Percentiles rank a stretch among this genome's conserved stretches.
These are phyloP conservation scores for Syzygium aqueum DNA, from an alignment of 345 rosid species.

Conservation along the genomic window DNA sequence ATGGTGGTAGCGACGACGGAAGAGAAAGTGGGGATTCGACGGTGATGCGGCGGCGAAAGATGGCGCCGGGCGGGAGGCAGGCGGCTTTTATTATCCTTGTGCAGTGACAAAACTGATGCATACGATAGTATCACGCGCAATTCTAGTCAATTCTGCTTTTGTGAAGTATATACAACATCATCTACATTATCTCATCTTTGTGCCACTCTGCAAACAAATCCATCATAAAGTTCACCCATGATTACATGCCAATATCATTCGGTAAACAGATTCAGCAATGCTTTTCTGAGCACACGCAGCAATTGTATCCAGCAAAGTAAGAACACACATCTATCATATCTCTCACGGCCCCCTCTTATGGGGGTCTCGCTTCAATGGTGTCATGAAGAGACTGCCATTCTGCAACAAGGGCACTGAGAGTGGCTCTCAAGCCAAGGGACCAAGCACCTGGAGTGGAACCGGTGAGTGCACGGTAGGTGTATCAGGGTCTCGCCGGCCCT, in stretches of 20 bases:
- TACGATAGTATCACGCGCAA: background rate
- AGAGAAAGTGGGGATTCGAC: background rate
- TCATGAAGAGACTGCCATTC: slow-evolving; percentile 24
- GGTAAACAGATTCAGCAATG: background rate
- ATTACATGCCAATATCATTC: background rate
- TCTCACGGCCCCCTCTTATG: background rate
- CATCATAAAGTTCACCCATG: background rate
- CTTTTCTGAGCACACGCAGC: background rate
- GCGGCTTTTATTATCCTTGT: background rate
- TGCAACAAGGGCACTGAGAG: slow-evolving; percentile 71
- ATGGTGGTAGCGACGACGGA: background rate
- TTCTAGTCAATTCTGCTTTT: background rate
- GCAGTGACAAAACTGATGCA: background rate
- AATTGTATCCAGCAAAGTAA: background rate
- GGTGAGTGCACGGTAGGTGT: slow-evolving; percentile 58
- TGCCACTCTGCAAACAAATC: background rate
- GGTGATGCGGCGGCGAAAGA: background rate
- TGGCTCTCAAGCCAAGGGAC: slow-evolving; percentile 59
- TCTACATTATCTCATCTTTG: background rate
- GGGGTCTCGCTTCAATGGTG: too few relatives aligned
- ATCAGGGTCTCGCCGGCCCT: slow-evolving; percentile 43
- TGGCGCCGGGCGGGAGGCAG: background rate
- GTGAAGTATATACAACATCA: background rate
- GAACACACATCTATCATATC: background rate
- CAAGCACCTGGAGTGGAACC: slow-evolving; percentile 58